Conservation (phyloP, 495 filamentous ascomycete genomes). For the Cenococcum geophilum region DNA sequence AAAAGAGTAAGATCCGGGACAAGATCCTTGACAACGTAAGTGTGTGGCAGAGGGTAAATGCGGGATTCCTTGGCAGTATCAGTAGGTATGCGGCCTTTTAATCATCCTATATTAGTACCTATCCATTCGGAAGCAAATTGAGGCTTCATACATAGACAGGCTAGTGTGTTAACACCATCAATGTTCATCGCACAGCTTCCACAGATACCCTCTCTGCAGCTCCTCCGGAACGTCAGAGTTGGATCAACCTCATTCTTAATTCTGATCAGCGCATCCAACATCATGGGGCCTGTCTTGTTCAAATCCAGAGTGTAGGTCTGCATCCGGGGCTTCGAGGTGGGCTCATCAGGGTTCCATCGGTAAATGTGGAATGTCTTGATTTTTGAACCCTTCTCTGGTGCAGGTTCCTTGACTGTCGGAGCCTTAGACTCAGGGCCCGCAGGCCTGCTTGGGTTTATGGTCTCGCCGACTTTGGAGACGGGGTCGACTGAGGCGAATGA, state of each 20-base stretch:
- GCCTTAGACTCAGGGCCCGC: constrained; percentile 46
- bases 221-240: constrained; percentile 89
- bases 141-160: constrained; percentile 82
- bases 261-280: constrained; percentile 89
- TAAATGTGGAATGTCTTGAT: constrained; percentile 98
- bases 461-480: constrained; percentile 16
- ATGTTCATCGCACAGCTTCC: constrained; percentile 99
- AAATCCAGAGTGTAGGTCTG: constrained; percentile 88
- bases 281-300: constrained; percentile 98
- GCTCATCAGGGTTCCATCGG: constrained; percentile 93
- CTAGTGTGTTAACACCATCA: constrained; percentile 92
- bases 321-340: constrained; percentile 87
- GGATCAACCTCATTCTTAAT: constrained; percentile 99
- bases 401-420: constrained; percentile 52
- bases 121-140: not conserved
- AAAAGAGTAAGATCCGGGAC: constrained; percentile 95
- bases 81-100: constrained; percentile 82
- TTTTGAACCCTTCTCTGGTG: constrained; percentile 49
- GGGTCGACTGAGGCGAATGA: constrained; percentile 30
- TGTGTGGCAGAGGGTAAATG: constrained; percentile 98
- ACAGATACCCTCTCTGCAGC: constrained; percentile 96
- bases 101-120: constrained; percentile 1
- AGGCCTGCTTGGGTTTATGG: constrained; percentile 9
- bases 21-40: constrained; percentile 97
- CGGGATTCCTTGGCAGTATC: constrained; percentile 74